Evolutionary conservation across 331 rosid genomes (phyloP), one percentile per base, ranked within the genome.

Genomic region (Stylosanthes scabra): DNA sequence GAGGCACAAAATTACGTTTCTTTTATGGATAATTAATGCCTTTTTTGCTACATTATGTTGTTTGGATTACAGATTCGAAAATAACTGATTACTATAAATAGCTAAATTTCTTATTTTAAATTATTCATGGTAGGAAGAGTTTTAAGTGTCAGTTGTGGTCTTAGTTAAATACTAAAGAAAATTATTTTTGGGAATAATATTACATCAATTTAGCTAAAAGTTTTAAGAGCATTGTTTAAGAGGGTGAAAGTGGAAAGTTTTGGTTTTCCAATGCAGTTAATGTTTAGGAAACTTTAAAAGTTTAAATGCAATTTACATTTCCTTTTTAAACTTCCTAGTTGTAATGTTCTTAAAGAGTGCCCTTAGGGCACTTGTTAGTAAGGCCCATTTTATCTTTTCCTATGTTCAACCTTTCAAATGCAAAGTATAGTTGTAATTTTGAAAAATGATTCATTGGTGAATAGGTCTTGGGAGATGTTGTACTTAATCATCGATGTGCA

Each of bases 401-500:
- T 52, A 56, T 68, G 66, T 71, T 56, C 65, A 63, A 56, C 46
- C 54, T 79, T 59, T 49, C 10, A 29, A 7, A 54, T 60, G 74
- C 63, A 13, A 9, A 20, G 13, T 40, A 64, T 64, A 46, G 59
- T 54, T 71, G 27, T 77, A 40, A 45, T 42, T 52, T 52, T 25
- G 45, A 41, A 40, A 37, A 31, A 12, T 61, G 62, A 69, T 78
- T 45, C 57, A 58, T 66, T 28, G 81, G 72, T 76, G 49, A 77
- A 34, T 73, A 90, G 93, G 93, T 76, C 63, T 71, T 90, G 69
- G 96, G 96, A 74, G 96, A 90, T 88, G 96, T 63, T 81, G 96
- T 90, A 52, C 89, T 90, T 66, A 90, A 90, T 75, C 96, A 90
- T 82, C 85, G 96, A 71, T 88, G 96, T 69, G 96, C 96, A 56